A percentile compares a stretch with the other conserved stretches of the same genome.
These are phyloP conservation scores for Hordeum marinum DNA, from an alignment of 176 grass and related monocot genomes.

Conservation along the genomic window DNA sequence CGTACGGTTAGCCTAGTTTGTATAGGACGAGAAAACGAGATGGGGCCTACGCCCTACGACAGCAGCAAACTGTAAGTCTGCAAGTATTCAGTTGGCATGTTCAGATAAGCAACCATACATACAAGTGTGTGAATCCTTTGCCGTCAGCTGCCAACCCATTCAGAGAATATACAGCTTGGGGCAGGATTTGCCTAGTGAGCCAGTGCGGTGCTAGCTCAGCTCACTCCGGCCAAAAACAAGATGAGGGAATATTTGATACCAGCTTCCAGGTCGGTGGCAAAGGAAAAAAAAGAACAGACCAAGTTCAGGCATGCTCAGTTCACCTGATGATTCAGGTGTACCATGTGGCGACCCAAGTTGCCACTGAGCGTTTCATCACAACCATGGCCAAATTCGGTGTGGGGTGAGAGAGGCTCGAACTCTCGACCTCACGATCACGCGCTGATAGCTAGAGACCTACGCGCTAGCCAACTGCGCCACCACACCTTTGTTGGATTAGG, in stretches of 20 bases:
- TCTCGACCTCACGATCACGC: slow-evolving; percentile 73
- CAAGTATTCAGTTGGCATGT: no score
- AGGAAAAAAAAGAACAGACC: not conserved
- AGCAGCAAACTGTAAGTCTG: no score
- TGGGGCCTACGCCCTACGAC: no score
- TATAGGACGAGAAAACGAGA: not conserved
- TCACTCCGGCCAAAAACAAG: no score
- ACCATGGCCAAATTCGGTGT: not conserved
- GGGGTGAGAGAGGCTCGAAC: slow-evolving; percentile 74
- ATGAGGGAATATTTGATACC: no score
- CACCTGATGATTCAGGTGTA: not conserved
- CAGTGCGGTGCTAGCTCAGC: no score
- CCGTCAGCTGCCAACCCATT: no score
- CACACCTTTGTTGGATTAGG: not conserved
- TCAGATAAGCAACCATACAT: not conserved
- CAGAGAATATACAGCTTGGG: no score
- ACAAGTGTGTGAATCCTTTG: no score
- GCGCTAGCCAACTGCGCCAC: slow-evolving; percentile 47
- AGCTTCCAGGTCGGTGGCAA: no score
- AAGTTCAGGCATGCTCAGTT: not conserved
- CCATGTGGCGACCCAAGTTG: not conserved
- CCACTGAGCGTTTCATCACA: not conserved
- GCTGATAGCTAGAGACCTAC: slow-evolving; percentile 28
- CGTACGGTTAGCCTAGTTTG: not conserved
- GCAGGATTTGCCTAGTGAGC: no score